Base-by-base conservation (phyloP, 345 rosid species). In the Rhodamnia rubescens region DNA sequence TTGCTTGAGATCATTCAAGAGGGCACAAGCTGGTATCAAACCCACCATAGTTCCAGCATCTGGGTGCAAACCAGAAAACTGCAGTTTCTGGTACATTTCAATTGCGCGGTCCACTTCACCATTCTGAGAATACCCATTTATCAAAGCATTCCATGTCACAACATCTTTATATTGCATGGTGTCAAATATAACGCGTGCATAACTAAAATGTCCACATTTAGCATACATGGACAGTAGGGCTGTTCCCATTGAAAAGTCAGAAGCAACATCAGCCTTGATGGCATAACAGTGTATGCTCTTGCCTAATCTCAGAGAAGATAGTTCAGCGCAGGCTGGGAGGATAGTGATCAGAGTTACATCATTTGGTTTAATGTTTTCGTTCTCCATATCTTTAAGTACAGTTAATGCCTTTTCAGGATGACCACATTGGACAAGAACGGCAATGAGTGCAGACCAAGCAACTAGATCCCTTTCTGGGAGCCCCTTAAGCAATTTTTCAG, bases 391-490 rank as follows among this genome's bases (percentile, higher is more conserved):
- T 75, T 85, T 86, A 84, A 93, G 93, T 85, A 92, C 36, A 58
- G 89, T 88, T 51, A 92, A 89, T 85, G 93, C 93, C 56, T 88
- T 90, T 59, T 91, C 86, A 75, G 90, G 90, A 84, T 91, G 88
- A 4, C 93, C 94, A 83, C 93, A 90, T 87, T 90, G 92, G 84
- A 87, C 93, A 86, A 88, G 90, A 80, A 88, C 87, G 44, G 89
- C 87, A 85, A 94, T 91, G 84, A 91, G 88, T 21, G 94, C 92
- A 88, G 95, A 93, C 94, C 95, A 94, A 86, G 93, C 86, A 89
- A 94, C 87, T 9, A 91, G 81, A 86, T 94, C 96, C 87, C 85
- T 89, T 53, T 42, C 89, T 52, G 81, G 88, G 80, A 88, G 85
- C 82, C 84, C 86, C 22, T 42, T 27, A 88, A 94, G 91, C 53